Base-by-base conservation (phyloP, 139 green algal genomes). In the Zygnema cylindricum region DNA sequence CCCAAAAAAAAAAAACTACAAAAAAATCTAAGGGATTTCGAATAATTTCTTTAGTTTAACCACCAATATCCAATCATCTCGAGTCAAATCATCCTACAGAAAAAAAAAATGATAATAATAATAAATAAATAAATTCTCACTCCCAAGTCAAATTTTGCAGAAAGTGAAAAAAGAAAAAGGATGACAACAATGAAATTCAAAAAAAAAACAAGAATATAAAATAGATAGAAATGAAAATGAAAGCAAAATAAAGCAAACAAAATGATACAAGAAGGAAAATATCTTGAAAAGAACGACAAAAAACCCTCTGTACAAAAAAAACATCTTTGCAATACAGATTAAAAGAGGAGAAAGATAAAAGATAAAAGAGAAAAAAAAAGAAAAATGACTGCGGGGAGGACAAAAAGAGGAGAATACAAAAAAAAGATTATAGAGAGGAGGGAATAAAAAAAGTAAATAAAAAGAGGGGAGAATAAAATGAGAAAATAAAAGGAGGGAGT, bases 41-140 rank as follows among this genome's bases (percentile, higher is more conserved):
- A 95, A 96, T 41, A 95, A 88, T 84, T 96, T 96, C 91, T 97
- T 97, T 38, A 98, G 89, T 89, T 95, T 95, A 2, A 98, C 93
- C 11, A 99, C 94, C 49, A 99, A 93, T 54, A 93, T 81, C 97
- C 97, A 99, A 88, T 99, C 96, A 39, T 98, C 96, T 92, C 96
- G 96, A 7, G 40, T 93, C 93, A 99, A 94, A 49, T 99, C 96
- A 77, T 99, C 95, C 77, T 87, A 54, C 86, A n/a, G n/a, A n/a
- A n/a, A n/a, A n/a, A n/a, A n/a, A n/a, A n/a, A n/a, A n/a, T n/a
- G n/a, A n/a, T n/a, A n/a, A n/a, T n/a, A n/a, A n/a, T n/a, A n/a
- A n/a, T n/a, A n/a, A n/a, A 63, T 16, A 63, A 7, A 63, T 63
- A 16, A 16, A 63, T 7, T 16, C 49, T 16, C 49, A 25, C 49